These are phyloP conservation scores for Colletotrichum chlorophyti DNA, from an alignment of 2,329 filamentous ascomycete species.

Conservation along the genomic window DNA sequence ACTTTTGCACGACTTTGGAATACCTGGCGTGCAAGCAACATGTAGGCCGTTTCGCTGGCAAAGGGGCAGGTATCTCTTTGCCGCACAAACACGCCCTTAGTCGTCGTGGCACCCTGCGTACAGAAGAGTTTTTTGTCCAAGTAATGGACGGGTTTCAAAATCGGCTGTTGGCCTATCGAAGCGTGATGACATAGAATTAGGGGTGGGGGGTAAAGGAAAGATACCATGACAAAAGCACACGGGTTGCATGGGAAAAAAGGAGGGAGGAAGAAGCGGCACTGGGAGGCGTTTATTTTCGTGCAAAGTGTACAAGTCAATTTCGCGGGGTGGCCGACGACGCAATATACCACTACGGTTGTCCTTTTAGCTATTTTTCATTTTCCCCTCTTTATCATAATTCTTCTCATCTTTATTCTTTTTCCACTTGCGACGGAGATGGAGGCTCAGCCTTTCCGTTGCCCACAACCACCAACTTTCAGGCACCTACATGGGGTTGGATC, in stretches of 20 bases:
- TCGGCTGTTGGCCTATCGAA: neutral
- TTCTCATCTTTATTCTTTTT: neutral
- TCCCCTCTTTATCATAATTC: neutral
- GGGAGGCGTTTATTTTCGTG: slow-evolving; percentile 9
- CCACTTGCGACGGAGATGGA: too few species aligned
- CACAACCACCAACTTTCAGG: too few species aligned
- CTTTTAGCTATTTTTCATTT: neutral
- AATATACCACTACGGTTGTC: slow-evolving; percentile 7
- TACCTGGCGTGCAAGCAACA: too few species aligned
- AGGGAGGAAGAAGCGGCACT: neutral
- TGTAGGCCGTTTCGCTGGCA: too few species aligned
- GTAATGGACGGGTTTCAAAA: slow-evolving; percentile 1
- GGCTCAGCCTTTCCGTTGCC: too few species aligned
- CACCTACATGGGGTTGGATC: too few species aligned
- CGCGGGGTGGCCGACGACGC: neutral
- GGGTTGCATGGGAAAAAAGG: slow-evolving; percentile 21
- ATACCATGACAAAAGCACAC: slow-evolving; percentile 25
- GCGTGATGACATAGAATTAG: slow-evolving; percentile 11
- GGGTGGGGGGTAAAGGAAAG: slow-evolving; percentile 1
- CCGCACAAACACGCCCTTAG: neutral
- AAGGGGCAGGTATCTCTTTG: too few species aligned
- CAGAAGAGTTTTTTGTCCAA: slow-evolving; percentile 11
- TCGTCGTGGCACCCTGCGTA: neutral
- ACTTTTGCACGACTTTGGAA: neutral
- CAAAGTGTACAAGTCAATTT: neutral